Base-by-base conservation (phyloP, 202 grass and related monocot species). In the Elaeis oleifera region DNA sequence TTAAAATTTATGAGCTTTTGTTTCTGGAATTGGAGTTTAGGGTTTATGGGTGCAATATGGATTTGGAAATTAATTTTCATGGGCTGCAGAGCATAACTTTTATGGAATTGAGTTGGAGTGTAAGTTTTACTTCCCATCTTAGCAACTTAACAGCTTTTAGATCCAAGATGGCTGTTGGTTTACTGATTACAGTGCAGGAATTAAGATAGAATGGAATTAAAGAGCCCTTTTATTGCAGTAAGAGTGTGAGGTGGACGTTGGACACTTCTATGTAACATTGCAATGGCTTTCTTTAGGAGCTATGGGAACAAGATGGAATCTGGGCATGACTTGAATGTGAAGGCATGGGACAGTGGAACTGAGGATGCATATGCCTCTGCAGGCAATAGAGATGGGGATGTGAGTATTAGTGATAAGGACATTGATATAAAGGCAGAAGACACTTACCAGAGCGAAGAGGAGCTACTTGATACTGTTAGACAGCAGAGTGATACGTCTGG, bases 251-350 rank as follows among this genome's bases (percentile, higher is more conserved):
- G 13, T 14, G 28, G 50, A 44, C 36, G 8, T 44, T 44, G 36
- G 36, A 26, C 9, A 61, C 36, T 49, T 61, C 21, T 39, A 77
- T 54, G 56, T 62, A 17, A 59, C 15, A 21, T 23, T 68, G 60
- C 71, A 53, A 96, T 97, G 94, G 84, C 94, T 64, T 97, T 92
- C 82, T 97, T 91, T 76, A 83, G 89, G 61, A 91, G 89, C 62
- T 97, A 79, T 25, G 85, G 80, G 50, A 86, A 71, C 80, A 85
- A 74, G 64, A 75, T 76, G 49, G 81, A 83, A 60, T 84, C 83
- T 5, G 85, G 82, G 49, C 84, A 84, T 71, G 80, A 92, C 77
- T 77, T 97, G 70, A 92, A 89, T 50, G 85, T 83, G 65, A 97
- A 86, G 65, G 84, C 79, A 5, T 84, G 91, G 5, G 87, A 79